These are phyloP conservation scores for Asparagopsis taxiformis DNA, from an alignment of 31 red algal genomes.

Conservation along the genomic window DNA sequence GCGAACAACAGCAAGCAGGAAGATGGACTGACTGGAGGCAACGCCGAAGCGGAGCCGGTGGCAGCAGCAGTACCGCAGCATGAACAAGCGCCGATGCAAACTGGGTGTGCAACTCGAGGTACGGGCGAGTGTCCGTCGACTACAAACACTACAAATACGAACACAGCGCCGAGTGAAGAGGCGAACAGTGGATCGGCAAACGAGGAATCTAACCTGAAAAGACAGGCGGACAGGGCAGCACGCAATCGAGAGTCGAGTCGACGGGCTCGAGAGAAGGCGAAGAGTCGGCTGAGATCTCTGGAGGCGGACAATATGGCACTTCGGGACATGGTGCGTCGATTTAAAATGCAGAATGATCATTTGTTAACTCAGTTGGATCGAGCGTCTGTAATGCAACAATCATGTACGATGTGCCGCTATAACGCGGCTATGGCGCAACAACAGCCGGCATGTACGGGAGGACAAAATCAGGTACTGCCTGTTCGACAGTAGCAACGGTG, in stretches of 20 bases:
- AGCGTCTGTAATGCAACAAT: conserved; percentile 6
- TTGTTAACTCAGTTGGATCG: conserved; percentile 6
- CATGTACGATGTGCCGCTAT: conserved; percentile 24
- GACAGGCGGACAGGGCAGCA: conserved; percentile 24
- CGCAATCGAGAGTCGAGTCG: conserved; percentile 34
- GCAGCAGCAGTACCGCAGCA: not conserved
- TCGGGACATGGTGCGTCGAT: conserved; percentile 2
- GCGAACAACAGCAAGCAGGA: not conserved
- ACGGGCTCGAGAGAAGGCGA: conserved; percentile 23
- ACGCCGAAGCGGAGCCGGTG: no score
- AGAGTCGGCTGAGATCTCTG: conserved; percentile 6
- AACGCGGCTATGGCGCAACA: conserved; percentile 18
- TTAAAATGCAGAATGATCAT: conserved; percentile 13
- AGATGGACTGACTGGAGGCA: no score
- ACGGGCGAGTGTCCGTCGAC: no score
- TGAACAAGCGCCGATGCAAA: no score
- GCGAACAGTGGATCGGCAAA: no score
- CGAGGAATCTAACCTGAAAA: conserved; percentile 8
- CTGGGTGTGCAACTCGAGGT: no score
- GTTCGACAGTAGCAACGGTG: no score
- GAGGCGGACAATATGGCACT: conserved; percentile 21
- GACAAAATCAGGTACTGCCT: no score
- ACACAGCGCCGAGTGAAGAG: no score
- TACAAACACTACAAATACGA: no score
- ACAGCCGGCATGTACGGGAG: no score